Base-by-base conservation (phyloP, 2,329 filamentous ascomycete genomes). In the Penicillium sp. region DNA sequence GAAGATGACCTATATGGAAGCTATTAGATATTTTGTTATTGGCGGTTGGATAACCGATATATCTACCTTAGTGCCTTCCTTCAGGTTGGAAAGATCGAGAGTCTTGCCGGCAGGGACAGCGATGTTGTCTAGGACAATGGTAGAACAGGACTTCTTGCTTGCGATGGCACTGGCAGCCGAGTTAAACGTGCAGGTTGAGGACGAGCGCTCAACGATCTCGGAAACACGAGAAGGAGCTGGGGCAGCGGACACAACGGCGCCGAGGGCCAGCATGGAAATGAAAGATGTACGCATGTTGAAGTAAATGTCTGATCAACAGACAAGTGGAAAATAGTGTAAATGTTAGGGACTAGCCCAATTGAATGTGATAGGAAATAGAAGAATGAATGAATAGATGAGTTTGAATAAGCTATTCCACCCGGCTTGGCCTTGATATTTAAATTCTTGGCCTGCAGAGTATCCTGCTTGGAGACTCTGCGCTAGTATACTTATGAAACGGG, bases 61-160 rank as follows among this genome's bases (percentile, higher is more conserved):
- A 53, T 57, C 46, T 64, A 77, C 78, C 53, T 70, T 77, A 14
- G 83, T 84, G 59, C 79, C 80, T 17, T 71, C 66, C 1, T 75
- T 76, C 37, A 86, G 75, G 19, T 75, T 72, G 12, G 82, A 83
- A 57, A 87, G 68, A 65, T 87, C 82, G 3, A 88, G 77, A 3
- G 84, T 86, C 10, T 74, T 73, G 22, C 83, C 83, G 7, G 83
- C 78, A 4, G 84, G 84, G 14, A 87, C 84, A 17, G 71, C 71
- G 43, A 87, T 77, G 60, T 77, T 75, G 56, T 76, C 77, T 19
- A 87, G 73, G 19, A 78, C 69, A 57, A 87, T 84, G 47, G 74
- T 78, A 11, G 81, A 74, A 71, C 84, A 87, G 14, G 75, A 75
- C 8, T 68, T 64, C 70, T 83, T 82, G 63, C 75, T 75, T 57